Base-by-base conservation (phyloP, 306 rosid species). In the Crotalaria pallida region DNA sequence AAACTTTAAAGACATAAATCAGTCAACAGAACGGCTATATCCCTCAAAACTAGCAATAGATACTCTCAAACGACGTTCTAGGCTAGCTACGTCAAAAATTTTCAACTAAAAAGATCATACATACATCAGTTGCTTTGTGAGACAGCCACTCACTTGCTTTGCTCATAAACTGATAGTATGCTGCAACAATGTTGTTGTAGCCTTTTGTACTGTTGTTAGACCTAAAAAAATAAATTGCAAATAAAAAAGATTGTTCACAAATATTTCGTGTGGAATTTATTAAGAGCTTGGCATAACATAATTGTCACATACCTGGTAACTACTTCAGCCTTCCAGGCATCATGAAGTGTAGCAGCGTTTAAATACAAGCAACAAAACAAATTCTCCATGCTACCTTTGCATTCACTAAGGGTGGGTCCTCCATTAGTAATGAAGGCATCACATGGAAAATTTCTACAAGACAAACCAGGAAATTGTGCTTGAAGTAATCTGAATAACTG, bases 101-200 rank as follows among this genome's bases (percentile, higher is more conserved):
- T 73, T 13, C 48, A 58, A 57, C 72, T 34, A 4, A 44, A 47
- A 70, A 45, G 67, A 69, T 52, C 43, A 74, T 71, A 84, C 98
- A 82, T 88, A 92, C 98, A 79, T 92, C 89, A 79, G 91, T 88
- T 72, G 90, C 86, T 81, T 83, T 85, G 83, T 72, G 91, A n/a
- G 96, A 83, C 69, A 92, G 78, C 96, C 96, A 92, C 81, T 89
- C 89, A 67, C 87, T 90, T 15, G 96, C 88, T 65, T 77, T 75
- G 50, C 75, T 82, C 45, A 90, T 79, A 80, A 92, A 88, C 81
- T 83, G 81, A 19, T 80, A 60, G 79, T 92, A 92, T 55, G 87
- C 96, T 58, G 83, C 87, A 80, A 85, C 72, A 49, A 43, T 45
- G 69, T 61, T 67, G 67, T 53, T 33, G 72, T 83, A 83, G 50